A percentile compares a stretch with the other conserved stretches of the same genome.
These are phyloP conservation scores for Moringa oleifera DNA, from an alignment of 345 rosid genomes.

Conservation along the genomic window DNA sequence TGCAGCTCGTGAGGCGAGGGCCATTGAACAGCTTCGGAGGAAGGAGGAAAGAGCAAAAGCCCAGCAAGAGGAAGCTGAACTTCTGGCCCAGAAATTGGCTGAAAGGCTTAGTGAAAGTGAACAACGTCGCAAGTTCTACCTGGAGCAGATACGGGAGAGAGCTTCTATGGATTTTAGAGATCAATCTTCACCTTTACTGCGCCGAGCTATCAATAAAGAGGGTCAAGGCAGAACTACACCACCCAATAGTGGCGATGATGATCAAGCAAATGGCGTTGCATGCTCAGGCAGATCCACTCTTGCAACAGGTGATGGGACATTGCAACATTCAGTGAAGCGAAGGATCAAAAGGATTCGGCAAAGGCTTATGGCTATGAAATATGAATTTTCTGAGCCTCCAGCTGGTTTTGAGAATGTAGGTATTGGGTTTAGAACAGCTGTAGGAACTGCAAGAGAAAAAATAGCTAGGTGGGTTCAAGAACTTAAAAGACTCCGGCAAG, in stretches of 20 bases:
- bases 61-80: conserved; percentile 85
- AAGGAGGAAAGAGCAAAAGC: conserved; percentile 75
- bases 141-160: conserved; percentile 76
- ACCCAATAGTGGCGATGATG: conserved; percentile 40
- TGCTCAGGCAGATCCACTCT: conserved; percentile 28
- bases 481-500: conserved; percentile 73
- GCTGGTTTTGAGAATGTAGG: conserved; percentile 45
- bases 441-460: conserved; percentile 68
- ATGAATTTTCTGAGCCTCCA: conserved; percentile 48
- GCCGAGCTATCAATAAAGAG: conserved; percentile 50
- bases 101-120: conserved; percentile 73
- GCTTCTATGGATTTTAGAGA: conserved; percentile 85
- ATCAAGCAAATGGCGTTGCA: conserved; percentile 34
- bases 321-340: conserved; percentile 57
- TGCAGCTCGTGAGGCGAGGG: conserved; percentile 73
- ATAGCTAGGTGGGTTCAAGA: conserved; percentile 82
- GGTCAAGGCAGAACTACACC: conserved; percentile 47
- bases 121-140: conserved; percentile 66
- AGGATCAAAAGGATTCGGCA: conserved; percentile 64
- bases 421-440: conserved; percentile 59
- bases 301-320: conserved; percentile 31
- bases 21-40: conserved; percentile 66
- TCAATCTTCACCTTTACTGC: conserved; percentile 65
- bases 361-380: conserved; percentile 73
- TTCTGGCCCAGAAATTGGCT: conserved; percentile 67